Conservation (phyloP, 805 yeast genomes). For the Lipomyces japonicus region DNA sequence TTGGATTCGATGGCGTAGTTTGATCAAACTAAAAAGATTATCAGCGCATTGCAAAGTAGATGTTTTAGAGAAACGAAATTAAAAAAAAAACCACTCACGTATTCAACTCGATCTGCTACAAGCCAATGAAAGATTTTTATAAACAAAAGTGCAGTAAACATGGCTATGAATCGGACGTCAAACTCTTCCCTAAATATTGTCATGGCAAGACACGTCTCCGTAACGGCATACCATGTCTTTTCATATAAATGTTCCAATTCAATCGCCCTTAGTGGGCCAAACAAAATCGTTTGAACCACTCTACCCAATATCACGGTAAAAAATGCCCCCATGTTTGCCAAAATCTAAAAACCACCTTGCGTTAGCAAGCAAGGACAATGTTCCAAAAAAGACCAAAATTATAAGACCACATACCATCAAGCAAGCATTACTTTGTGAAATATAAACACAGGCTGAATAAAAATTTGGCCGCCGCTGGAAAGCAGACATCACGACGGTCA, state of each 20-base stretch:
- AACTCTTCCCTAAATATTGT: slow-evolving; percentile 52
- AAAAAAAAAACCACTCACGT: slow-evolving; percentile 27
- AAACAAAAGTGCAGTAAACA: slow-evolving; percentile 45
- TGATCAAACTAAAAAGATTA: slow-evolving; percentile 36
- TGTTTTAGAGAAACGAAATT: slow-evolving; percentile 33
- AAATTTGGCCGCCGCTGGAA: slow-evolving; percentile 46
- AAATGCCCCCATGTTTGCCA: slow-evolving; percentile 31
- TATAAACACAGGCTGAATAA: slow-evolving; percentile 48
- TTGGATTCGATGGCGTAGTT: slow-evolving; percentile 38
- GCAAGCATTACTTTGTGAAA: slow-evolving; percentile 51
- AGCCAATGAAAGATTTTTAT: slow-evolving; percentile 77
- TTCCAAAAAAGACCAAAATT: background rate
- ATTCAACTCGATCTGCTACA: slow-evolving; percentile 50
- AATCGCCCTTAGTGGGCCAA: slow-evolving; percentile 69
- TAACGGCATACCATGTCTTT: slow-evolving; percentile 59
- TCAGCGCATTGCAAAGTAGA: background rate
- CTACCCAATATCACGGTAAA: slow-evolving; percentile 43
- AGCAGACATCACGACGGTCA: slow-evolving; percentile 40
- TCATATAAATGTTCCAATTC: slow-evolving; percentile 75
- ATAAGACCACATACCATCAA: slow-evolving; percentile 41
- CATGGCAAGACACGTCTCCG: slow-evolving; percentile 54
- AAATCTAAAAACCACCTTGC: slow-evolving; percentile 27
- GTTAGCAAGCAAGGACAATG: no score
- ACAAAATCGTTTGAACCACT: slow-evolving; percentile 50
- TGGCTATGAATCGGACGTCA: slow-evolving; percentile 45